These are phyloP conservation scores for Symbiotaphrina buchneri DNA, from an alignment of 495 filamentous ascomycete species.

Conservation along the genomic window DNA sequence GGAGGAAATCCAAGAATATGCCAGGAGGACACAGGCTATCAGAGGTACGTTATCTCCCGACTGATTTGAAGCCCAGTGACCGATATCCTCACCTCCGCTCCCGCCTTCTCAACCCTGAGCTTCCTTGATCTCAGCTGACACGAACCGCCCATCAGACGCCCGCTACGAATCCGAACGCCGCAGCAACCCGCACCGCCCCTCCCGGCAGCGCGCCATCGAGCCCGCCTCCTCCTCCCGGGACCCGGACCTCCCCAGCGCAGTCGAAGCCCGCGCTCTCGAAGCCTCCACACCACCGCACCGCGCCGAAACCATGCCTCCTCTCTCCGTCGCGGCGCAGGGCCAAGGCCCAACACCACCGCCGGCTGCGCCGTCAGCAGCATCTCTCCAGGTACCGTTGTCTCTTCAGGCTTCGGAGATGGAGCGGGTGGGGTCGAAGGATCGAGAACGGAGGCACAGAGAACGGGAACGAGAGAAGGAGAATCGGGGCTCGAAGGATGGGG, in stretches of 20 bases:
- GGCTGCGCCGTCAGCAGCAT: no score
- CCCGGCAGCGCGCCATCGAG: slow-evolving; percentile 3
- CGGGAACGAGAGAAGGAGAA: background rate
- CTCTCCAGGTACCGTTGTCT: background rate
- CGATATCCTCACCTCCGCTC: background rate
- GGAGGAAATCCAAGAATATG: slow-evolving; percentile 65
- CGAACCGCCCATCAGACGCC: slow-evolving; percentile 5
- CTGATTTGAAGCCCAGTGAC: background rate
- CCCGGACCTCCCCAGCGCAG: background rate
- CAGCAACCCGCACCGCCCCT: slow-evolving; percentile 4
- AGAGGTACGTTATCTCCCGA: slow-evolving; percentile 29
- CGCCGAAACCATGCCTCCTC: no score
- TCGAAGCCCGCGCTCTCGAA: background rate
- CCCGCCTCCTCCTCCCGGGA: background rate
- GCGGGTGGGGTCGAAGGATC: no score
- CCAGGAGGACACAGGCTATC: slow-evolving; percentile 49
- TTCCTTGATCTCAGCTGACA: background rate
- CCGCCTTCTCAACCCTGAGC: background rate
- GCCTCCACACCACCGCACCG: background rate
- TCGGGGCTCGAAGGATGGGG: background rate
- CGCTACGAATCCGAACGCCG: slow-evolving; percentile 14
- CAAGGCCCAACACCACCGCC: no score
- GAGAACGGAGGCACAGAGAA: no score
- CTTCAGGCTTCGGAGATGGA: background rate
- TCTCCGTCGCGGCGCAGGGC: no score